Base-by-base conservation (phyloP, 805 yeast species). In the Candida boleticola region DNA sequence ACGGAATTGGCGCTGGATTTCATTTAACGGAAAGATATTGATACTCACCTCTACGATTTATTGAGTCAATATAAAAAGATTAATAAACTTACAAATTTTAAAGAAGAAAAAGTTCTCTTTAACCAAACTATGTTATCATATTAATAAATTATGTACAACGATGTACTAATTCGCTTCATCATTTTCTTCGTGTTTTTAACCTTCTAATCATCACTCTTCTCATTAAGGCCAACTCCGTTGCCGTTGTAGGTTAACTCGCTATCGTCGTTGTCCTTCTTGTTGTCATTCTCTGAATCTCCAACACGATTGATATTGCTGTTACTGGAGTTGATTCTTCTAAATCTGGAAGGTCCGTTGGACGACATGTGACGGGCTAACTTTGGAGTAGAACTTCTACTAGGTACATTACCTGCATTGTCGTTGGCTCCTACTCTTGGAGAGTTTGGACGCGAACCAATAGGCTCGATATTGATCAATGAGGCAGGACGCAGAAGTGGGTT, bases 371-470 rank as follows among this genome's bases (percentile, higher is more conserved):
- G 19, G 19, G 40, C 10, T 13, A 49, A 50, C 32, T 43, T 41
- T 13, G 60, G 58, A 3, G 57, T 47, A 14, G 50, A 34, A 5
- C 29, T 20, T 27, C 39, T 36, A 18, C 39, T 36, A n/a, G n/a
- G n/a, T 5, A 52, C n/a, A 2, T 51, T 42, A 39, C 54, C 45
- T 11, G 17, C 3, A 6, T 17, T 14, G 17, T 20, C 22, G 29
- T 13, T n/a, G 14, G 44, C 31, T 6, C 16, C 18, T 21, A 22
- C 23, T 37, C 17, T 17, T 26, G 40, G 41, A 18, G 43, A 39
- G 29, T 22, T 40, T 36, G 29, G 40, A 6, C 14, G 11, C 5
- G 39, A 25, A 14, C 34, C 16, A 2, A 33, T n/a, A 5, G 30
- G 31, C 11, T 36, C 23, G n/a, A 36, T n/a, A 17, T 36, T 25